These are phyloP conservation scores for Ogataea chonburiensis DNA, from an alignment of 805 yeast genomes.

Conservation along the genomic window DNA sequence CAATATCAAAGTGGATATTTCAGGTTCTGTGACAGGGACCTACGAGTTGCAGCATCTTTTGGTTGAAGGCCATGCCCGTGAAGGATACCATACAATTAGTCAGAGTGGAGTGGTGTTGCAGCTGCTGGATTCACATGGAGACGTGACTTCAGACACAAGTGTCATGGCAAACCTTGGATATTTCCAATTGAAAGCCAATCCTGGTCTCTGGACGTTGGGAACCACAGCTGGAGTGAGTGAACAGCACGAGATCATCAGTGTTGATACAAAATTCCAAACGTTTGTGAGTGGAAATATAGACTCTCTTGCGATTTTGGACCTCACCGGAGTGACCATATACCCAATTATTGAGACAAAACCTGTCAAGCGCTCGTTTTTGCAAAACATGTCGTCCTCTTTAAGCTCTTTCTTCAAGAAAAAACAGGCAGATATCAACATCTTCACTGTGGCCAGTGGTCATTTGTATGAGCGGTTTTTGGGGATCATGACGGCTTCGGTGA, in stretches of 20 bases:
- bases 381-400: not conserved
- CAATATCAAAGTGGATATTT: constrained; percentile 49
- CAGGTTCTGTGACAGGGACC: constrained; percentile 41
- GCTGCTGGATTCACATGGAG: constrained; percentile 26
- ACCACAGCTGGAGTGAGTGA: constrained; percentile 40
- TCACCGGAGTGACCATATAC: constrained; percentile 42
- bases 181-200: constrained; percentile 70
- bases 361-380: not conserved
- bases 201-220: constrained; percentile 65
- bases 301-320: constrained; percentile 3
- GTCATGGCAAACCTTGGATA: constrained; percentile 85
- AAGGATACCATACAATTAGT: constrained; percentile 34
- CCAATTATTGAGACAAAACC: constrained; percentile 41
- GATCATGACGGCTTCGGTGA: constrained; percentile 80
- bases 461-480: constrained; percentile 69
- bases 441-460: constrained; percentile 81
- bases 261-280: constrained; percentile 2
- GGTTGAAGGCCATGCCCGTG: constrained; percentile 70
- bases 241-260: not conserved
- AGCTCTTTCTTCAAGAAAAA: constrained; percentile 9
- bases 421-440: constrained; percentile 71
- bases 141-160: constrained; percentile 49
- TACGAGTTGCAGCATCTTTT: constrained; percentile 54
- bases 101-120: constrained; percentile 56
- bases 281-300: not conserved